A percentile compares a stretch with the other conserved stretches of the same genome.
These are phyloP conservation scores for Teratosphaeria epicoccoides DNA, from an alignment of 2,329 filamentous ascomycete genomes.

Conservation along the genomic window DNA sequence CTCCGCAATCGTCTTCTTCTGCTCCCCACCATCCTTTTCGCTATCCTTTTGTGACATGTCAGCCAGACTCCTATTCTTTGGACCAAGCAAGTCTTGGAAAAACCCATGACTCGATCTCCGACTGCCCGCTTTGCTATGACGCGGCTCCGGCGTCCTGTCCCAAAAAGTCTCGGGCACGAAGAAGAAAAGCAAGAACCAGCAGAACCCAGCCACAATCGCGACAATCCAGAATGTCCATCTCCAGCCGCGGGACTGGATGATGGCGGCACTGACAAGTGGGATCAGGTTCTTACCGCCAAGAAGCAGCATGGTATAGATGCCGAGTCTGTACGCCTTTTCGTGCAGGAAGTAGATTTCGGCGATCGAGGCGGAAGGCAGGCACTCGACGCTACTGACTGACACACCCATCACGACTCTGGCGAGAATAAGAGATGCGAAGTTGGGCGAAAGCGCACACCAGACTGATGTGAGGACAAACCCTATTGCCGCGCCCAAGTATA, in stretches of 20 bases:
- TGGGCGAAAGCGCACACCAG: slow-evolving; percentile 81
- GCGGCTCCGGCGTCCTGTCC: slow-evolving; percentile 63
- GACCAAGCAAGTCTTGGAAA: slow-evolving; percentile 1
- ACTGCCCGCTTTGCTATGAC: slow-evolving; percentile 27
- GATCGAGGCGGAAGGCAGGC: slow-evolving; percentile 83
- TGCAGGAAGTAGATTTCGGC: slow-evolving; percentile 95
- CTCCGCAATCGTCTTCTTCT: slow-evolving; percentile 2
- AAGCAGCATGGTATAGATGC: slow-evolving; percentile 82
- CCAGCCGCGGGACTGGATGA: slow-evolving; percentile 72
- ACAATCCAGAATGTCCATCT: slow-evolving; percentile 56
- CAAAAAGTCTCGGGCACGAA: slow-evolving; percentile 95
- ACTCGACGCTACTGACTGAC: slow-evolving; percentile 82
- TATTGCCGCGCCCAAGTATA: slow-evolving; percentile 68
- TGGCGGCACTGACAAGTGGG: slow-evolving; percentile 72
- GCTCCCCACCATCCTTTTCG: slow-evolving; percentile 4
- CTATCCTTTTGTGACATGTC: not conserved
- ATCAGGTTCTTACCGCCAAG: slow-evolving; percentile 78
- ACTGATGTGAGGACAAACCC: slow-evolving; percentile 67
- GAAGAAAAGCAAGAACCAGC: slow-evolving; percentile 64
- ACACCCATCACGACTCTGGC: slow-evolving; percentile 82
- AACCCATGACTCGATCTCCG: not conserved
- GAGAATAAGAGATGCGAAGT: slow-evolving; percentile 65
- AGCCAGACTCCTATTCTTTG: slow-evolving; percentile 3
- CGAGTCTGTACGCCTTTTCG: slow-evolving; percentile 82
- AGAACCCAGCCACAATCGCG: slow-evolving; percentile 65